A percentile compares a stretch with the other conserved stretches of the same genome.
Conservation (phyloP, 345 rosid genomes). For the Luvunga scandens region DNA sequence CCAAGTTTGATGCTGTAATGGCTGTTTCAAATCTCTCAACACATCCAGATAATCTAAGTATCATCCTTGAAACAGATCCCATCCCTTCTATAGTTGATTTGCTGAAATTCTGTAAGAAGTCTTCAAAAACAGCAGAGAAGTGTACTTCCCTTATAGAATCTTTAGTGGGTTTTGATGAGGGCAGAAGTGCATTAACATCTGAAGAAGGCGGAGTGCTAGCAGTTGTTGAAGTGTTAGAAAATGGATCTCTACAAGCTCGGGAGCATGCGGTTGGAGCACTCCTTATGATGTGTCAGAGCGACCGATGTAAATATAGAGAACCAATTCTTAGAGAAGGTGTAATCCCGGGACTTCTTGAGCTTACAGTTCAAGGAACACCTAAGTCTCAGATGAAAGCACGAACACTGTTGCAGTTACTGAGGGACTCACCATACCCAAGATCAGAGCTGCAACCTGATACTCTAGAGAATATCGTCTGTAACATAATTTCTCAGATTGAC, state of each 20-base stretch:
- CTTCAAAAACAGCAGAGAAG: conserved; percentile 86
- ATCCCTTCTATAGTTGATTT: conserved; percentile 52
- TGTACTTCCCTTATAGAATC: conserved; percentile 79
- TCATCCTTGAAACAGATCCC: conserved; percentile 60
- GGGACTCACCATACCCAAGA: conserved; percentile 67
- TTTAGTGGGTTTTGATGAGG: conserved; percentile 69
- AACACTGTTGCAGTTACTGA: conserved; percentile 63
- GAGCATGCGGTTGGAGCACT: conserved; percentile 88
- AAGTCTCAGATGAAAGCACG: conserved; percentile 77
- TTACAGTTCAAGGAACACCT: conserved; percentile 91
- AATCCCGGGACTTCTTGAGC: conserved; percentile 94
- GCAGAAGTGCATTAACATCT: conserved; percentile 54
- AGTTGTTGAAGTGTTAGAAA: conserved; percentile 84
- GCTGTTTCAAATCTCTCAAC: conserved; percentile 94
- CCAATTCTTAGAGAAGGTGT: conserved; percentile 95
- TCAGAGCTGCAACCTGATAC: conserved; percentile 82
- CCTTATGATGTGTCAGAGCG: conserved; percentile 74
- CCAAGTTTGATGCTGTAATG: conserved; percentile 62
- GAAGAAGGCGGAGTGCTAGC: conserved; percentile 86
- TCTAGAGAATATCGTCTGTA: conserved; percentile 81
- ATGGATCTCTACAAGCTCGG: conserved; percentile 75
- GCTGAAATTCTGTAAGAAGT: conserved; percentile 67
- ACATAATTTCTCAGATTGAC: conserved; percentile 83
- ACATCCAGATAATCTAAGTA: conserved; percentile 38
- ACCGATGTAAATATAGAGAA: conserved; percentile 82